Percentiles rank a stretch among this genome's conserved stretches.
Conservation (phyloP, 768 basidiomycete genomes). For the Boletus sensibilis region DNA sequence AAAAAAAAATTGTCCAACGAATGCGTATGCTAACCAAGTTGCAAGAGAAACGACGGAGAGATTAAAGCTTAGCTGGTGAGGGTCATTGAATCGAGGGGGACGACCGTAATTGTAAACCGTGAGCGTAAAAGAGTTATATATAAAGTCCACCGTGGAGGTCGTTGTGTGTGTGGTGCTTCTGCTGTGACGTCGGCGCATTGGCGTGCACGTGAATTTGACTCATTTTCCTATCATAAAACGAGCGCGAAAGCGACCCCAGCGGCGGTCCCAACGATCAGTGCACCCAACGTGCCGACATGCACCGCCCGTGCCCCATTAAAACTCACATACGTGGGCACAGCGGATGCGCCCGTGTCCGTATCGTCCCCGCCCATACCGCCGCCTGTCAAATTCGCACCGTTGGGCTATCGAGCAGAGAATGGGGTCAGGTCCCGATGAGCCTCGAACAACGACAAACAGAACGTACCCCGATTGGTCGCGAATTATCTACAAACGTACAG, state of each 20-base stretch:
- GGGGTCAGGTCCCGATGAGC: background rate
- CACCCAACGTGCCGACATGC: background rate
- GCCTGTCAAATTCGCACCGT: constrained; percentile 68
- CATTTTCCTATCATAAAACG: background rate
- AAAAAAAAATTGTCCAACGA: no score
- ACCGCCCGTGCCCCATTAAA: constrained; percentile 40
- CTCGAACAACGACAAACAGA: no score
- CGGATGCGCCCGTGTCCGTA: constrained; percentile 13
- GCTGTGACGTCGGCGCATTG: no score
- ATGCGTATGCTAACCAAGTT: no score
- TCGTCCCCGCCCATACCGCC: constrained; percentile 47
- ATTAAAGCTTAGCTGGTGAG: no score
- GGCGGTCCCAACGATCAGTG: background rate
- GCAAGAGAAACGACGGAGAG: no score
- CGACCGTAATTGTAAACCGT: no score
- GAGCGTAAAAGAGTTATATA: no score
- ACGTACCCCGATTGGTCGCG: constrained; percentile 63
- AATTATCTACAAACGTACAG: constrained; percentile 64
- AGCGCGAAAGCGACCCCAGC: background rate
- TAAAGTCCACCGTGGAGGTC: no score
- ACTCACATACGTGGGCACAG: constrained; percentile 42
- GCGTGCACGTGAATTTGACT: no score
- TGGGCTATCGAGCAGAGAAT: constrained; percentile 45
- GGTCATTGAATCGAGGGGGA: no score
- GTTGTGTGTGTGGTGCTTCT: no score